These are phyloP conservation scores for Hypoxylon intermedium DNA, from an alignment of 495 filamentous ascomycete species.

Conservation along the genomic window DNA sequence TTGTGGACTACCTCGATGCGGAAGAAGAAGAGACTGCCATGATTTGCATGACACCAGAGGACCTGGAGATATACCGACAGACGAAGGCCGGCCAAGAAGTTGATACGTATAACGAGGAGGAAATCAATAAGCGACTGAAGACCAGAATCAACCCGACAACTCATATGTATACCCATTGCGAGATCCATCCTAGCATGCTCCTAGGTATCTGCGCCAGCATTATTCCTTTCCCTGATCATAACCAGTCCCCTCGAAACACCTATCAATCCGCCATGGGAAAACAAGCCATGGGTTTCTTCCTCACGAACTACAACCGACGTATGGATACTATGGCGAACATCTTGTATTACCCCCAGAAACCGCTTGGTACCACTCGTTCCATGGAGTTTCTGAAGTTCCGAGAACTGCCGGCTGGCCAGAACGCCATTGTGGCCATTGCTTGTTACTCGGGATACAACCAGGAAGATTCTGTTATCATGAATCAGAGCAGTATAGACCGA, in stretches of 20 bases:
- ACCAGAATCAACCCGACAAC: conserved; percentile 81
- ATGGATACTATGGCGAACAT: conserved; percentile 99
- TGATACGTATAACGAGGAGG: conserved; percentile 47
- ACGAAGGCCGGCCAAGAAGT: conserved; percentile 59
- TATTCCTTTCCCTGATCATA: conserved; percentile 99
- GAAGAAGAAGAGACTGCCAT: conserved; percentile 98
- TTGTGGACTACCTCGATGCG: conserved; percentile 93
- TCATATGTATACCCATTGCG: conserved; percentile 94
- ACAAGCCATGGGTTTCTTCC: conserved; percentile 98
- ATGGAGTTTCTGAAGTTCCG: conserved; percentile 99
- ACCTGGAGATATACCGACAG: conserved; percentile 73
- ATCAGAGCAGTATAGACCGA: conserved; percentile 96
- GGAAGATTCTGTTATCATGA: conserved; percentile 99
- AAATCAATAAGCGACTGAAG: conserved; percentile 78
- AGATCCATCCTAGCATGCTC: conserved; percentile 99
- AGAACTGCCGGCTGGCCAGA: conserved; percentile 95
- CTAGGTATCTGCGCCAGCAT: conserved; percentile 97
- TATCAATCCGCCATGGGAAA: conserved; percentile 99
- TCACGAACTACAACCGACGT: conserved; percentile 92
- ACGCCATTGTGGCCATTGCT: conserved; percentile 96
- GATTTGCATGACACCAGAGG: conserved; percentile 98
- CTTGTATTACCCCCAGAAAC: conserved; percentile 98
- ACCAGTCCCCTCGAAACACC: conserved; percentile 97
- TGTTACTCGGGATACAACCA: conserved; percentile 99
- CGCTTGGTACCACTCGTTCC: conserved; percentile 90